Conservation (phyloP, 2,329 filamentous ascomycete genomes). For the Basipetospora chlamydospora region DNA sequence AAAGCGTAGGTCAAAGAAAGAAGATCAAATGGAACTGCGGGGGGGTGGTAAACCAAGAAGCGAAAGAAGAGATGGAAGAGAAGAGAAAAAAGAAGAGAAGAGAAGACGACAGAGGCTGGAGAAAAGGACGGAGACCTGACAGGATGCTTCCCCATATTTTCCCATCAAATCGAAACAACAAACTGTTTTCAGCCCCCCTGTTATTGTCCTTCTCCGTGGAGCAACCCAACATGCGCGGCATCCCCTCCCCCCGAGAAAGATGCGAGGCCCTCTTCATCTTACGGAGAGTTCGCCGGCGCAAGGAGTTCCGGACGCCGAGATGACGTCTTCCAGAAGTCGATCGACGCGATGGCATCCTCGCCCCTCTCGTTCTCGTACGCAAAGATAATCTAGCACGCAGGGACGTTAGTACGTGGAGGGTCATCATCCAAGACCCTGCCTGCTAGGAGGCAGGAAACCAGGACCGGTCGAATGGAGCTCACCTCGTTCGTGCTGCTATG, state of each 20-base stretch:
- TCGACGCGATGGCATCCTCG: conserved; percentile 81
- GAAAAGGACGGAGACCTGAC: neutral
- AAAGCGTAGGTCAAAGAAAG: too few relatives aligned
- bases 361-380: conserved; percentile 93
- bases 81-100: too few relatives aligned
- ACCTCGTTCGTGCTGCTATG: conserved; percentile 97
- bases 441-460: too few relatives aligned
- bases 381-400: conserved; percentile 63
- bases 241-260: too few relatives aligned
- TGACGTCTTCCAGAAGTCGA: conserved; percentile 82
- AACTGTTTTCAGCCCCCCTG: too few relatives aligned
- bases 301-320: conserved; percentile 32
- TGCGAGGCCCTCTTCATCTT: too few relatives aligned
- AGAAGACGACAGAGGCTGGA: conserved; percentile 9
- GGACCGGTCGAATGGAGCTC: conserved; percentile 18
- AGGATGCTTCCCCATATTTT: neutral
- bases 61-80: conserved; percentile 20
- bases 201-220: too few relatives aligned
- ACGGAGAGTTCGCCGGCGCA: neutral
- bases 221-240: too few relatives aligned
- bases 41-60: conserved; percentile 15
- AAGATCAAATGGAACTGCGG: too few relatives aligned
- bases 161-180: too few relatives aligned
- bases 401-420: conserved; percentile 12
- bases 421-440: too few relatives aligned